These are phyloP conservation scores for Novymonas esmeraldas DNA, from an alignment of 208 protist genomes.

Conservation along the genomic window DNA sequence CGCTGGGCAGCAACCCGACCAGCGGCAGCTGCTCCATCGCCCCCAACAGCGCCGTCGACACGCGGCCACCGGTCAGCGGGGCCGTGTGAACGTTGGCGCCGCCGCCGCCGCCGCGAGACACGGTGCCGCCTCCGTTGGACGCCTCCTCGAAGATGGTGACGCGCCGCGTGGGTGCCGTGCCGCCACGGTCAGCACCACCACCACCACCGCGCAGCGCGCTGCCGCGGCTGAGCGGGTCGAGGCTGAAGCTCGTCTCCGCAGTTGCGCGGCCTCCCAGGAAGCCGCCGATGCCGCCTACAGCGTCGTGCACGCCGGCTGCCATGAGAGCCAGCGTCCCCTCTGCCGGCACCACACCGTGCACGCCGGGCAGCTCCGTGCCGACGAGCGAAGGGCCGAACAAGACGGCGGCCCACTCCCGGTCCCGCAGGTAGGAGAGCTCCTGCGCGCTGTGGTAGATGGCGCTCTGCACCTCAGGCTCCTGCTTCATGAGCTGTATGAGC, in stretches of 20 bases:
- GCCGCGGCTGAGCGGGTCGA: background rate
- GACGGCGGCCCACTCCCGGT: conserved; percentile 51
- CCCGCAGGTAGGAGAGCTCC: conserved; percentile 40
- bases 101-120: conserved; percentile 1
- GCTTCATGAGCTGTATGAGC: conserved; percentile 84
- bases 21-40: conserved; percentile 55
- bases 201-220: background rate
- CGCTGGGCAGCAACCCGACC: conserved; percentile 37
- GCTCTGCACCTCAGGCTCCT: conserved; percentile 57
- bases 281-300: background rate
- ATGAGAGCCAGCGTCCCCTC: conserved; percentile 21
- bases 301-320: conserved; percentile 3
- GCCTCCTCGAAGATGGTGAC: conserved; percentile 47
- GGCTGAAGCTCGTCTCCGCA: background rate
- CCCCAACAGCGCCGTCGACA: conserved; percentile 47
- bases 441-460: conserved; percentile 55
- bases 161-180: conserved; percentile 19
- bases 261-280: background rate
- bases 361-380: conserved; percentile 11
- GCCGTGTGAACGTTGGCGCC: background rate
- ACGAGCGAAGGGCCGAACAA: conserved; percentile 45
- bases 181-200: background rate
- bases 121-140: background rate
- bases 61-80: conserved; percentile 21
- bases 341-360: conserved; percentile 37